Evolutionary conservation across 768 basidiomycete genomes (phyloP).

Genomic region (Rhodosporidiobolus sp.): DNA sequence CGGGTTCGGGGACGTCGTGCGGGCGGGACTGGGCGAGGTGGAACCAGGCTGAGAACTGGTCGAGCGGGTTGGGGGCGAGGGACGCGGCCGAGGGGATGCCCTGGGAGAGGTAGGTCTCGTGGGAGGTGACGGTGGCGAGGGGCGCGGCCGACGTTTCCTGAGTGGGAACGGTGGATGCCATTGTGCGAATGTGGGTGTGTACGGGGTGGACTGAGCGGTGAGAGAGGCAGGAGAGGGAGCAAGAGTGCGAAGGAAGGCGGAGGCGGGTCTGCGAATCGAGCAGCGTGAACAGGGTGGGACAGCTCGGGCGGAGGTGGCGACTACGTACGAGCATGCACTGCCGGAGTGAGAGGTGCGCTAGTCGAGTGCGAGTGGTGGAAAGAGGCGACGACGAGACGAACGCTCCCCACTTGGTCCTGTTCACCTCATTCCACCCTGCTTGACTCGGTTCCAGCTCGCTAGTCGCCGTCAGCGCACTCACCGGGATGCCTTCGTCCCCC

Average conservation of each 20-base stretch:
- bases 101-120: constrained; percentile 33
- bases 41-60: constrained; percentile 87
- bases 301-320: too few species aligned
- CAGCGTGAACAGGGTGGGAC: too few species aligned
- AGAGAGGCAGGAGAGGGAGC: too few species aligned
- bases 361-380: not conserved
- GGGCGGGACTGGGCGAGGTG: constrained; percentile 49
- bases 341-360: not conserved
- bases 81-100: constrained; percentile 34
- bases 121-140: constrained; percentile 25
- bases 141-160: not conserved
- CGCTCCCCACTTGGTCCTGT: too few species aligned
- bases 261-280: too few species aligned
- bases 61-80: constrained; percentile 65
- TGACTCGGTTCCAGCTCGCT: too few species aligned
- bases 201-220: not conserved
- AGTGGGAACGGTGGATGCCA: not conserved
- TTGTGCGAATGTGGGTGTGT: not conserved
- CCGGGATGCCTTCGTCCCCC: too few species aligned
- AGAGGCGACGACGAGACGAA: too few species aligned
- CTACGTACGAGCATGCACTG: too few species aligned
- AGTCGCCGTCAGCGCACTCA: too few species aligned
- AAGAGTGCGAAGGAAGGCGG: too few species aligned
- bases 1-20: constrained; percentile 70
- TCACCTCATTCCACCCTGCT: not conserved